Conservation (phyloP, 2,329 filamentous ascomycete species). For the Fusarium sp. region DNA sequence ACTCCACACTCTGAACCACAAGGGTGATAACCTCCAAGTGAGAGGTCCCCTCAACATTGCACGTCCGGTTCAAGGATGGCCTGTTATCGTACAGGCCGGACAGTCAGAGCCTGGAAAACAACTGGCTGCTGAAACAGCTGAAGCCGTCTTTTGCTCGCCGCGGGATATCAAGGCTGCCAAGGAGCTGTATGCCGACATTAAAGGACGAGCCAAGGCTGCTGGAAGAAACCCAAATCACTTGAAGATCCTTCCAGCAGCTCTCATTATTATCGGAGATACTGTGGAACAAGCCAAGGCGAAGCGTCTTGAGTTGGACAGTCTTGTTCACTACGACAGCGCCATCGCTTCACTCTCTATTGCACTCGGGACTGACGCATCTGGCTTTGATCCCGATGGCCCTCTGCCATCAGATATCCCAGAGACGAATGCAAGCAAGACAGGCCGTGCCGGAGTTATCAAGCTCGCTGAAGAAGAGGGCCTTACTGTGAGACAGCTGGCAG, state of each 20-base stretch:
- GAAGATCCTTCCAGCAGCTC: constrained; percentile 64
- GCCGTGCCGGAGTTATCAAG: constrained; percentile 57
- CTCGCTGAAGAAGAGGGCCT: constrained; percentile 59
- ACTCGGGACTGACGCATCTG: constrained; percentile 60
- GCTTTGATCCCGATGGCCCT: constrained; percentile 61
- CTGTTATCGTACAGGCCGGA: constrained; percentile 66
- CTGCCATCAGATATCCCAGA: constrained; percentile 63
- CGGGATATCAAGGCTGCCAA: constrained; percentile 59
- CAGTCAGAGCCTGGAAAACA: constrained; percentile 64
- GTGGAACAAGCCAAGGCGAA: constrained; percentile 62
- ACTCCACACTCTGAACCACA: constrained; percentile 64
- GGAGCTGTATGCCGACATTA: constrained; percentile 63
- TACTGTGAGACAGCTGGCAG: constrained; percentile 64
- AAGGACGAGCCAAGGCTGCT: constrained; percentile 57
- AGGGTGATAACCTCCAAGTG: constrained; percentile 50
- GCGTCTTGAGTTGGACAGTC: constrained; percentile 60
- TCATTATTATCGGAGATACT: constrained; percentile 62
- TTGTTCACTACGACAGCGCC: constrained; percentile 66
- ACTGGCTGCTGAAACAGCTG: constrained; percentile 64
- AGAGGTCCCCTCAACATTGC: constrained; percentile 62
- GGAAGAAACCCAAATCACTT: constrained; percentile 60
- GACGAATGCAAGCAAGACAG: constrained; percentile 65
- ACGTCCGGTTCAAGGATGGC: constrained; percentile 65
- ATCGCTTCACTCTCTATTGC: constrained; percentile 64
- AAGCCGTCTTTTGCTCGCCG: constrained; percentile 64